Evolutionary conservation across 352 stramenopile genomes (phyloP), one percentile per base, ranked within the genome.

Genomic region (Phytopythium oedochilum): DNA sequence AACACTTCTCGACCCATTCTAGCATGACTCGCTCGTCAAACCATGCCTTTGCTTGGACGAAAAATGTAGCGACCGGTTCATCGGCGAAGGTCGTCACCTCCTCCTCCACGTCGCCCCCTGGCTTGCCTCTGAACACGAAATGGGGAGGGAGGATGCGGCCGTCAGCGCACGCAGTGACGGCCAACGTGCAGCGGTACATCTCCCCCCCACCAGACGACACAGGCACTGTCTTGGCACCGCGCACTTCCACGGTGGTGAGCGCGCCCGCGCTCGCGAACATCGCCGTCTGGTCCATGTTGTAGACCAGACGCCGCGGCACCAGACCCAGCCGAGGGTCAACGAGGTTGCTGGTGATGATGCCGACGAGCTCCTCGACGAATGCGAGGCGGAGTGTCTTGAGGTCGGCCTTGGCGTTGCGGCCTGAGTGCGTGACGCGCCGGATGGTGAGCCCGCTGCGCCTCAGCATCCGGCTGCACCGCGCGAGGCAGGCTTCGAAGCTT

Each of bases 161-260:
- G n/a, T n/a, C n/a, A n/a, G n/a, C n/a, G 38, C 17, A 54, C 54
- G 22, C 57, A 35, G 57, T 60, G 3, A 61, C 1, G 7, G 59
- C 46, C n/a, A 66, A 25, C 20, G 59, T 61, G 48, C 53, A 66
- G 22, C 59, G 29, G 48, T 66, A 61, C 31, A 40, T 56, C 35
- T 56, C 50, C 1, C 39, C 22, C 7, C 39, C 39, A 15, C 22
- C 39, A 2, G 39, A 46, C 17, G 17, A 2, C 5, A 28, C 39
- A 9, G 39, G 17, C 6, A 46, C 39, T 7, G 39, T 46, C 9
- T 46, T 46, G 17, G 39, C 39, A 17, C n/a, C n/a, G 39, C 11
- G 39, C 39, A 46, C 39, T 7, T 46, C 39, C 17, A 46, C 39
- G 6, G 39, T 46, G 1, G 39, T 46, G 17, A 5, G 39, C 14